Base-by-base conservation (phyloP, 805 yeast genomes). In the Candida caryicola region DNA sequence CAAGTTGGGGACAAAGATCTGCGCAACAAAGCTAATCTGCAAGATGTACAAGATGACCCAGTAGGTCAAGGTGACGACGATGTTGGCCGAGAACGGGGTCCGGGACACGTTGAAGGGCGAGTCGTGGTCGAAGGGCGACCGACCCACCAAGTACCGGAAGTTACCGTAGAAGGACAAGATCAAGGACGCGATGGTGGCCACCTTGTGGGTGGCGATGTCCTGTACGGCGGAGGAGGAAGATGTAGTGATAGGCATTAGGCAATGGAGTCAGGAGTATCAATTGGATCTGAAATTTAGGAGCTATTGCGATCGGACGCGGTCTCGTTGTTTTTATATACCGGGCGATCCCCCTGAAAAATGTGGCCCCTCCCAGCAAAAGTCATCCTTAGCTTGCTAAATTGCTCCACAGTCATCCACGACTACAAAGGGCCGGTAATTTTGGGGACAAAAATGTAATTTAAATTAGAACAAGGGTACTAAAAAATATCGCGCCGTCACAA, bases 71-170 rank as follows among this genome's bases (percentile, higher is more conserved):
- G 72, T 58, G 12, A 79, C 65, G 10, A 77, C 40, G 9, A 71
- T 56, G 41, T 73, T 71, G 12, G 79, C 78, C 2, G 88, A 75
- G 66, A 85, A 85, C 10, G 95, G 93, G 2, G 93, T 86, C 50
- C 73, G 67, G 4, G 72, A 73, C 5, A 76, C 76, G 33, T 74
- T 70, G 55, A 67, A 71, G 21, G 79, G 76, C 39, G 71, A 67
- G 45, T 72, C 62, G 34, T 70, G 65, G 34, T 70, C 61, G 25
- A 63, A 66, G 16, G 72, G 71, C 31, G 74, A 67, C 38, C 79
- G 69, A 29, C 85, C 85, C 21, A 79, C 69, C 26, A 79, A 69
- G 55, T 78, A 77, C 41, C 76, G 69, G 41, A 79, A 46, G 43
- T 77, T 71, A 26, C 81, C 83, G 49, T 74, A 75, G 6, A 71